Conservation (phyloP, 805 yeast species). For the Myxozyma udenii region DNA sequence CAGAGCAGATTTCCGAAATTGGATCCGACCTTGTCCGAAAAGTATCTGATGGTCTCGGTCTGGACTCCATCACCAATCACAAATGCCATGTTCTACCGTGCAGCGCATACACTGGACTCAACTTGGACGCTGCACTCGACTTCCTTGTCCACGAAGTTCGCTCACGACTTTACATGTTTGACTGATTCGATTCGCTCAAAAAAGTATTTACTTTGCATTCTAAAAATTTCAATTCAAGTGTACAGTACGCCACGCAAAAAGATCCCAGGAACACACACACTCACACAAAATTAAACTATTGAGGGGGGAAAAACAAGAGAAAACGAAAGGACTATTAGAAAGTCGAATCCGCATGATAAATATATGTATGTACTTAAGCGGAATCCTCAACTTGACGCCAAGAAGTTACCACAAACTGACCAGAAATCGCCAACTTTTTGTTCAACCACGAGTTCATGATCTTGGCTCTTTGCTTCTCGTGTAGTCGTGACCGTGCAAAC, state of each 20-base stretch:
- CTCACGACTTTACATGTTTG: slow-evolving; percentile 38
- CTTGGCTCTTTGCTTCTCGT: slow-evolving; percentile 70
- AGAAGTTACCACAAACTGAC: slow-evolving; percentile 28
- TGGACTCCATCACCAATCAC: slow-evolving; percentile 42
- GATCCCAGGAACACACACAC: neutral
- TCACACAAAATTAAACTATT: neutral
- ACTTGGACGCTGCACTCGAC: slow-evolving; percentile 43
- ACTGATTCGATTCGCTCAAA: slow-evolving; percentile 12
- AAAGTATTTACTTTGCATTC: neutral
- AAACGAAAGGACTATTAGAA: neutral
- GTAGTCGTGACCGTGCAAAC: slow-evolving; percentile 68
- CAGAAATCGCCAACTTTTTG: slow-evolving; percentile 41
- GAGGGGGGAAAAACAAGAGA: neutral
- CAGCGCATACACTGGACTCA: slow-evolving; percentile 49
- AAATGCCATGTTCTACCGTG: slow-evolving; percentile 46
- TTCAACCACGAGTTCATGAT: slow-evolving; percentile 57
- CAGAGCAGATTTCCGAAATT: too few species aligned
- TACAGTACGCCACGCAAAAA: neutral
- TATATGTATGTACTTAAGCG: too few species aligned
- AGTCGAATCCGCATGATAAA: neutral
- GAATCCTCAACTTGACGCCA: neutral
- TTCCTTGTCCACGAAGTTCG: slow-evolving; percentile 46
- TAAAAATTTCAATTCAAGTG: too few species aligned
- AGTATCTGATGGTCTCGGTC: slow-evolving; percentile 32
- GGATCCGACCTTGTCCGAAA: neutral